Evolutionary conservation across 2,329 filamentous ascomycete species (phyloP).

Genomic region (Fonsecaea multimorphosa): DNA sequence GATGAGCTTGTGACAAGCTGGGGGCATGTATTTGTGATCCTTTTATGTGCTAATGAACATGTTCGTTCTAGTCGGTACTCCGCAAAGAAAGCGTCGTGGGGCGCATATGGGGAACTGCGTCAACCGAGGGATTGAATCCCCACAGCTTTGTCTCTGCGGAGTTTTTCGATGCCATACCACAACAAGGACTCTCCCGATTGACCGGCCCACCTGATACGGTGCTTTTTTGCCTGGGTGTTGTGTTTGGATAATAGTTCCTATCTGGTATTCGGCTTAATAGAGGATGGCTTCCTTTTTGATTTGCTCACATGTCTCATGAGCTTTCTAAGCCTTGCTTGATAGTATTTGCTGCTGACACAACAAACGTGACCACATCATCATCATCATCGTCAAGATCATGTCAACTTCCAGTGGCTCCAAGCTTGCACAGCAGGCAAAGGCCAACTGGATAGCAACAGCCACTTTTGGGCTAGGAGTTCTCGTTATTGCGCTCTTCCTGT

Average conservation of each 20-base stretch:
- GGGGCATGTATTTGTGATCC: not conserved
- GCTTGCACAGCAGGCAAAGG: not conserved
- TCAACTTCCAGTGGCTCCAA: not conserved
- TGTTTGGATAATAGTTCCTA: not conserved
- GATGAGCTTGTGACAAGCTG: not conserved
- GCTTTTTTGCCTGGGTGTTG: not conserved
- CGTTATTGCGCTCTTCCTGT: not conserved
- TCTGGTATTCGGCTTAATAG: not conserved
- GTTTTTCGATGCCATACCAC: not conserved
- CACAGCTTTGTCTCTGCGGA: not conserved
- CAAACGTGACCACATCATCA: not conserved
- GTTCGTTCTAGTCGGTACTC: not conserved
- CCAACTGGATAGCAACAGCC: not conserved
- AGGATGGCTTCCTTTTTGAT: not conserved
- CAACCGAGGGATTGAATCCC: conserved; percentile 2
- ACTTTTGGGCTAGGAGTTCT: not conserved
- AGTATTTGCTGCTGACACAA: not conserved
- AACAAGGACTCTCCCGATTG: too few relatives aligned
- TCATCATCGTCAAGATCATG: not conserved
- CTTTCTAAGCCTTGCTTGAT: not conserved
- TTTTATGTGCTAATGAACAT: not conserved
- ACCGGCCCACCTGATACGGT: too few relatives aligned
- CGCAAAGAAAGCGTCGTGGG: not conserved
- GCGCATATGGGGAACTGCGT: conserved; percentile 1
- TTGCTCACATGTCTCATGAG: not conserved